Base-by-base conservation (phyloP, 306 rosid genomes). In the Oxytropis ochrocephala region DNA sequence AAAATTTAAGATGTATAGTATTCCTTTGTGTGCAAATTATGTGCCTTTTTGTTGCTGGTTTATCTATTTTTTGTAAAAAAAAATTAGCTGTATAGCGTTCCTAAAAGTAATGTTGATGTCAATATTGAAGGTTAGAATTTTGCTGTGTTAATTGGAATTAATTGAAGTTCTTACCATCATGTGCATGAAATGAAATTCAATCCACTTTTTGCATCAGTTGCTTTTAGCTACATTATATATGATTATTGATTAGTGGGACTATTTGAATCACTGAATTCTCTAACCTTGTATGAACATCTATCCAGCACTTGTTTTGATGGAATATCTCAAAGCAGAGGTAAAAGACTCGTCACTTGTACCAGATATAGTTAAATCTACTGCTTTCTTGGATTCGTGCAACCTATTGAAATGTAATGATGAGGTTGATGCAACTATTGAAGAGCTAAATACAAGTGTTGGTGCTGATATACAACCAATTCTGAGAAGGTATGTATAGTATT, bases 251-350 rank as follows among this genome's bases (percentile, higher is more conserved):
- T 49, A 10, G 36, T 64, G 48, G 46, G 66, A 50, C 17, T 67
- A 47, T 64, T 72, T 54, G 8, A 29, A 24, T 29, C 49, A 38
- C 49, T 52, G 29, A 50, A 13, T 55, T 79, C 56, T 56, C 69
- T 75, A 38, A 73, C 50, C 11, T 39, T 52, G 8, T 49, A 18
- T 19, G 49, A 27, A 12, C 48, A 41, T 69, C 47, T 61, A 38
- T 76, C 75, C 85, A 90, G 93, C 79, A 19, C 39, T 89, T 57
- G 64, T 85, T 73, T 69, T 82, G 82, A 89, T 91, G 87, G 87
- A 85, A 66, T 70, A 73, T 68, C 61, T 85, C 73, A 87, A 79
- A 70, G 70, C 51, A 33, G 59, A 85, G 71, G 43, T 84, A 13
- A 65, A 82, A 71, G 83, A 73, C 52, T 57, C 79, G 30, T 58